Conservation (phyloP, 345 rosid species). For the Abelmoschus esculentus region DNA sequence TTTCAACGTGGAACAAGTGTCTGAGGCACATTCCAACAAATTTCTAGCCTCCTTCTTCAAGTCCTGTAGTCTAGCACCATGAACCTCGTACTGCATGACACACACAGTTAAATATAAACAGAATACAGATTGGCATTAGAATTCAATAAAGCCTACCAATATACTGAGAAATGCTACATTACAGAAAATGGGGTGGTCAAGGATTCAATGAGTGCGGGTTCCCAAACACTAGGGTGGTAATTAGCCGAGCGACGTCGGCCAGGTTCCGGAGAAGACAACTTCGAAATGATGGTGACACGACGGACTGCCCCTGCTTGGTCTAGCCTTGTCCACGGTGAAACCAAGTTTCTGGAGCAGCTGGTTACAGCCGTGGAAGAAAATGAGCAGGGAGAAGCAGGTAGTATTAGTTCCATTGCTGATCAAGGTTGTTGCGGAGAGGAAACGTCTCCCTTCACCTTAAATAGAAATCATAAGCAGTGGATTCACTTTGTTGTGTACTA, state of each 20-base stretch:
- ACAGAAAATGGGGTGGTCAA: no score
- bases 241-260: background rate
- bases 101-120: no score
- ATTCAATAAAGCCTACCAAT: no score
- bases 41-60: no score
- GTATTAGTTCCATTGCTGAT: background rate
- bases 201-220: no score
- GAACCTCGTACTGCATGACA: no score
- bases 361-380: background rate
- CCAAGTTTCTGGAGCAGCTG: background rate
- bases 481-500: background rate
- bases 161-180: no score
- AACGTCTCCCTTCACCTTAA: background rate
- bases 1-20: background rate
- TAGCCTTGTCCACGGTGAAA: background rate
- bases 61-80: no score
- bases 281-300: background rate
- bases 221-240: slow-evolving; percentile 4
- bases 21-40: background rate
- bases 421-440: background rate
- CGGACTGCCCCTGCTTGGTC: background rate
- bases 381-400: background rate
- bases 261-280: background rate
- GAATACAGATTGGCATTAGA: no score
- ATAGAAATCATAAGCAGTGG: background rate